Evolutionary conservation across 2,329 filamentous ascomycete genomes (phyloP), one percentile per base, ranked within the genome.

Genomic region (Diplodia intermedia): DNA sequence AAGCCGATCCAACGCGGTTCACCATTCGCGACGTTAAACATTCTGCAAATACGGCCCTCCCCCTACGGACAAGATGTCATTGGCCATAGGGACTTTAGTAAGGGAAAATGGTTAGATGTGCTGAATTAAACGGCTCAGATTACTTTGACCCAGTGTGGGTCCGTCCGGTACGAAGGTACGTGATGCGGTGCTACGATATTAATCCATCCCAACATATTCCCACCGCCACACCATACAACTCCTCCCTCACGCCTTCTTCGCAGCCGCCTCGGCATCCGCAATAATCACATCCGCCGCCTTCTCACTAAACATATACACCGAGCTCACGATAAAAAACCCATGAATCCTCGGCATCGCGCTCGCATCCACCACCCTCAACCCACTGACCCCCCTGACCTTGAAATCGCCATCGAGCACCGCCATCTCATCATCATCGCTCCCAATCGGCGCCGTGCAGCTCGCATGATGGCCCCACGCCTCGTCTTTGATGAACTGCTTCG

Each of bases 321-420:
- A 81, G 0, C 84, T 73, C 3, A 82, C 80, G 29, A 83, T 81
- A 71, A 85, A 87, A 63, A 80, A 84, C 70, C 86, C 86, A 0
- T 86, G 85, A 18, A 85, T 86, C 63, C 80, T 79, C 0, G 86
- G 85, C 68, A 86, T 89, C 0, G 86, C 82, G 40, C 82, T 85
- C 0, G 86, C 88, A 77, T 90, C 88, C 0, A 90, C 88, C 3
- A 90, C 88, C 31, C 88, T 79, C 65, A 90, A 73, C 0, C 84
- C 83, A 0, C 80, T 75, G 0, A 88, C 83, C 0, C 86, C 86
- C 12, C 84, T 78, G 0, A 90, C 88, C 11, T 82, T 79, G 73
- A 90, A 88, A 54, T 85, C 78, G 0, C 80, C 81, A 72, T 89
- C 85, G 63, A 89, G 74, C 3, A 88, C 86, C 9, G 85, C 86